These are phyloP conservation scores for Scheffersomyces illinoinensis DNA, from an alignment of 1,139 yeast genomes.

Conservation along the genomic window DNA sequence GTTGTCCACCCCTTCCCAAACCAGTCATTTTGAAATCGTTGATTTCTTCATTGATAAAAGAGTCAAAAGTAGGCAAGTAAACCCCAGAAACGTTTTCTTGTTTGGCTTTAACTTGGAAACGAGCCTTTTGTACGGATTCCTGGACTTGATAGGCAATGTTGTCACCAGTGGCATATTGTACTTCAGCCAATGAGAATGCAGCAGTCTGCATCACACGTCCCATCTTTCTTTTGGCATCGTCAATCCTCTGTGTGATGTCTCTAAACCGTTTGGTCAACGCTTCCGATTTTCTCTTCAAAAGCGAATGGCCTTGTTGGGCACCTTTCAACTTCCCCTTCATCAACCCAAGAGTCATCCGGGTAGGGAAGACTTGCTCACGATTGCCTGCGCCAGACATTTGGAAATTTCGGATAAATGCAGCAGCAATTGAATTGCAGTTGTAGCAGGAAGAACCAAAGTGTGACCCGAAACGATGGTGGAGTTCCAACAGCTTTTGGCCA, in stretches of 20 bases:
- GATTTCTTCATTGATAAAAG: constrained; percentile 76
- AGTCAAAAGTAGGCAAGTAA: constrained; percentile 87
- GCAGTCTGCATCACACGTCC: constrained; percentile 99
- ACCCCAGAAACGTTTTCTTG: constrained; percentile 98
- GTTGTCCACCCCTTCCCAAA: constrained; percentile 98
- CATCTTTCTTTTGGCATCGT: constrained; percentile 96
- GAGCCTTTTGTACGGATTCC: constrained; percentile 86
- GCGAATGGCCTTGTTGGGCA: constrained; percentile 93
- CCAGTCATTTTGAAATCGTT: constrained; percentile 97
- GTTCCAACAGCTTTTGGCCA: not conserved
- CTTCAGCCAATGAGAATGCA: constrained; percentile 95
- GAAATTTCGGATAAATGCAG: not conserved
- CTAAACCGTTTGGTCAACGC: constrained; percentile 95
- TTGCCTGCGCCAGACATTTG: constrained; percentile 50
- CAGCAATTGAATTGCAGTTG: not conserved
- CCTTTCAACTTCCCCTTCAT: constrained; percentile 97
- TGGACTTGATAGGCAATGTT: constrained; percentile 94
- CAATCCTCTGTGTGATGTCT: constrained; percentile 91
- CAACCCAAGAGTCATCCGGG: constrained; percentile 93
- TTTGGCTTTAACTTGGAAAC: constrained; percentile 87
- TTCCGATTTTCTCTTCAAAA: constrained; percentile 92
- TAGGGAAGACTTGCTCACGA: constrained; percentile 90
- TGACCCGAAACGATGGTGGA: not conserved
- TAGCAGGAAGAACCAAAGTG: not conserved
- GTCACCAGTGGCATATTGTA: constrained; percentile 94